Percentiles rank a stretch among this genome's conserved stretches.
Evolutionary conservation across 805 yeast genomes (phyloP).

Genomic region (Saccharomycopsis oosterbeekiorum): DNA sequence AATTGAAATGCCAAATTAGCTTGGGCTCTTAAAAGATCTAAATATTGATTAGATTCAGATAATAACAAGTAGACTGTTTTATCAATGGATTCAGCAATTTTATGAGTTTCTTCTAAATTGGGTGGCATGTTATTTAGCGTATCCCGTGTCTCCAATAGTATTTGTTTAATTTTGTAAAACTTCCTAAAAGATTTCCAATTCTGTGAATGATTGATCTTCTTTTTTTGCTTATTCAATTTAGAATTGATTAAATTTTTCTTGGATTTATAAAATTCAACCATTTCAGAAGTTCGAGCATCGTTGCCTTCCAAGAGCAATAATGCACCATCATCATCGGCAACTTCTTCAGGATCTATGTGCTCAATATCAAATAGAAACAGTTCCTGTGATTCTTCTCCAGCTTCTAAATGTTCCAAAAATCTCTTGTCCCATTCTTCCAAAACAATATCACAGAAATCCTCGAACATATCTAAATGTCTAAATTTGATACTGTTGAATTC

Average conservation of each 20-base stretch:
- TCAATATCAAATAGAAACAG: conserved; percentile 12
- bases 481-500: conserved; percentile 31
- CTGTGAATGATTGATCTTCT: conserved; percentile 8
- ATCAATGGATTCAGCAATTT: conserved; percentile 22
- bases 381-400: conserved; percentile 4
- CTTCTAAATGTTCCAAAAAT: conserved; percentile 10
- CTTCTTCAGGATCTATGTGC: not conserved
- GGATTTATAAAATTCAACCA: conserved; percentile 12
- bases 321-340: not conserved
- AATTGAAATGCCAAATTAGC: conserved; percentile 48
- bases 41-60: conserved; percentile 53
- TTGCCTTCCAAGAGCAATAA: not conserved
- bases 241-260: conserved; percentile 28
- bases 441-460: conserved; percentile 63
- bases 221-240: conserved; percentile 19
- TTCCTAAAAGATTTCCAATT: conserved; percentile 16
- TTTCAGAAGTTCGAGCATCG: not conserved
- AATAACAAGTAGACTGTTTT: conserved; percentile 37
- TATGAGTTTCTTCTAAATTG: conserved; percentile 6
- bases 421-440: conserved; percentile 38
- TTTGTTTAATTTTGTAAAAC: conserved; percentile 28
- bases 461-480: conserved; percentile 52
- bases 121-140: conserved; percentile 5
- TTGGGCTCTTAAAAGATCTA: conserved; percentile 46
- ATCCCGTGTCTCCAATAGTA: conserved; percentile 6